Evolutionary conservation across 495 filamentous ascomycete genomes (phyloP).

Genomic region (Talaromyces adpressus): DNA sequence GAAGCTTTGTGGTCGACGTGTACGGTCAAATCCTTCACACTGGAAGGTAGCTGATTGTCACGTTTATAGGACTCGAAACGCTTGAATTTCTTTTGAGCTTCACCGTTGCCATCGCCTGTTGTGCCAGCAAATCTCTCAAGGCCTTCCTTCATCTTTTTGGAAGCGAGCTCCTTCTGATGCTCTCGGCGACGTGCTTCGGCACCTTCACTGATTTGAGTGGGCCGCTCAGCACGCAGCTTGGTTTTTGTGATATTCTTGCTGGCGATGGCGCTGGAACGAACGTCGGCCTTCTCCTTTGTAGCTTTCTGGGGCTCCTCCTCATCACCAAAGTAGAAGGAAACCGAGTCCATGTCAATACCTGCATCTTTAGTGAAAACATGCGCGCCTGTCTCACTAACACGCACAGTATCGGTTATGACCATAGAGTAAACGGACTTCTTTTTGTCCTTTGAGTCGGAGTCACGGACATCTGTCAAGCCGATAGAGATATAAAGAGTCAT

Average conservation of each 20-base stretch:
- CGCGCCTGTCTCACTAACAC: slow-evolving; percentile 68
- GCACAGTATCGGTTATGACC: slow-evolving; percentile 86
- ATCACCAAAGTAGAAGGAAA: slow-evolving; percentile 96
- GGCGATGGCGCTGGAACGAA: slow-evolving; percentile 73
- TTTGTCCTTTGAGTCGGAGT: slow-evolving; percentile 74
- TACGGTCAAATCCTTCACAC: slow-evolving; percentile 76
- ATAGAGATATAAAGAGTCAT: slow-evolving; percentile 91
- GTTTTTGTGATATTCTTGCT: slow-evolving; percentile 91
- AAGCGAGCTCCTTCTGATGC: slow-evolving; percentile 85
- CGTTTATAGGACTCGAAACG: slow-evolving; percentile 98
- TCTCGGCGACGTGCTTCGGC: slow-evolving; percentile 80
- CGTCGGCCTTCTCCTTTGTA: slow-evolving; percentile 68
- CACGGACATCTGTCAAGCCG: slow-evolving; percentile 80
- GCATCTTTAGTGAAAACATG: slow-evolving; percentile 88
- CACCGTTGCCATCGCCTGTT: slow-evolving; percentile 80
- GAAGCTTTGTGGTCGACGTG: slow-evolving; percentile 84
- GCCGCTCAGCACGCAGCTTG: slow-evolving; percentile 84
- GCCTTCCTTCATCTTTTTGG: slow-evolving; percentile 84
- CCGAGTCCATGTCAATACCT: slow-evolving; percentile 79
- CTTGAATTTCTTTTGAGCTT: slow-evolving; percentile 92
- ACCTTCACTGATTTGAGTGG: slow-evolving; percentile 78
- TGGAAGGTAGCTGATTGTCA: slow-evolving; percentile 84
- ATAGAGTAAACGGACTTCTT: slow-evolving; percentile 82
- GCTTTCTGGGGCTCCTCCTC: slow-evolving; percentile 63
- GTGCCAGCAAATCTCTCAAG: slow-evolving; percentile 72